Conservation (phyloP, 805 yeast genomes). For the Saccharomycopsis amapae region DNA sequence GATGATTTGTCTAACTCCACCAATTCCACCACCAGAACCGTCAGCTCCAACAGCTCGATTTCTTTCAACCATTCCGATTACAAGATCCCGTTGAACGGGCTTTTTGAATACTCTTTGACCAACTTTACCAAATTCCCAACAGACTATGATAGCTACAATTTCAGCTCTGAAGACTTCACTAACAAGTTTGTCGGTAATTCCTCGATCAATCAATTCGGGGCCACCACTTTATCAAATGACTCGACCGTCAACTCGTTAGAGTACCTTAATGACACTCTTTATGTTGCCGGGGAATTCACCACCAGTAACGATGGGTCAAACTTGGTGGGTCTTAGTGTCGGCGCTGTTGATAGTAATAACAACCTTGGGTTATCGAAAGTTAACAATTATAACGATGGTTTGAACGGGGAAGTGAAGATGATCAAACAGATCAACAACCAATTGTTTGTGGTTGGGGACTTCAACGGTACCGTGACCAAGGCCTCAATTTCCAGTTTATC, state of each 20-base stretch:
- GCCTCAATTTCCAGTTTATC: slow-evolving; percentile 25
- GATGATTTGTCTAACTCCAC: slow-evolving; percentile 33
- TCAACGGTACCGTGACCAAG: slow-evolving; percentile 31
- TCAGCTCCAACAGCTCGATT: slow-evolving; percentile 12
- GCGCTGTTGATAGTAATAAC: slow-evolving; percentile 10
- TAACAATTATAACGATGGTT: slow-evolving; percentile 30
- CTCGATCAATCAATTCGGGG: slow-evolving; percentile 35
- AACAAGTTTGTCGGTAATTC: slow-evolving; percentile 39
- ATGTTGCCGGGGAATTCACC: slow-evolving; percentile 44
- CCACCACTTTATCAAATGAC: slow-evolving; percentile 27
- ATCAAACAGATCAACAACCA: slow-evolving; percentile 29
- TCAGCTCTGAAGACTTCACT: slow-evolving; percentile 22
- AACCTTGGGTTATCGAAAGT: slow-evolving; percentile 12
- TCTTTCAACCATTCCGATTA: slow-evolving; percentile 21
- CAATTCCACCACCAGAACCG: slow-evolving; percentile 28
- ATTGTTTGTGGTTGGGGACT: slow-evolving; percentile 42
- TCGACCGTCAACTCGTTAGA: slow-evolving; percentile 34
- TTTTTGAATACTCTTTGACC: slow-evolving; percentile 71
- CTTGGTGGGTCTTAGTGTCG: slow-evolving; percentile 26
- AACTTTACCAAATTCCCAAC: slow-evolving; percentile 58
- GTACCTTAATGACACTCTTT: slow-evolving; percentile 31
- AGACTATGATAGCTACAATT: slow-evolving; percentile 26
- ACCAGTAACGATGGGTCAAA: slow-evolving; percentile 32
- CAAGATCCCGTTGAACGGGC: slow-evolving; percentile 51
- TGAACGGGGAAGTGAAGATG: slow-evolving; percentile 34